A percentile compares a stretch with the other conserved stretches of the same genome.
Evolutionary conservation across 2,329 filamentous ascomycete genomes (phyloP).

Genomic region (Hypoxylon sp.): DNA sequence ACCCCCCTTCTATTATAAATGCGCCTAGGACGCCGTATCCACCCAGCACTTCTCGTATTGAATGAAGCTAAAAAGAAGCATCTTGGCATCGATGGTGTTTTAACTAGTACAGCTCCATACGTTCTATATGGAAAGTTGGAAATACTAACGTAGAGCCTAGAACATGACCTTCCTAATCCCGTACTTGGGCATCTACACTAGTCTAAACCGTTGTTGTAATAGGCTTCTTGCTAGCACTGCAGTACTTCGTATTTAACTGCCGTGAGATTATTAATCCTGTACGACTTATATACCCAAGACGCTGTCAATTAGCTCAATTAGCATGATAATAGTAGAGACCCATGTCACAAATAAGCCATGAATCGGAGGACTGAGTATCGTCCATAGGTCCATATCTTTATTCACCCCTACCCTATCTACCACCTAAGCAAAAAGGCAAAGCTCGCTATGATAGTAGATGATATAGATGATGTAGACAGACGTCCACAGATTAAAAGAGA

Average conservation of each 20-base stretch:
- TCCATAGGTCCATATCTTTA: slow-evolving; percentile 7
- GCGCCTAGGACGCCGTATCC: no score
- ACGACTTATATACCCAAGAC: background rate
- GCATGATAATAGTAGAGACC: background rate
- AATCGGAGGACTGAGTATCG: background rate
- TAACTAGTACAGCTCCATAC: background rate
- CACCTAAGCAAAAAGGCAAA: slow-evolving; percentile 8
- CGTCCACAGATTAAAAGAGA: background rate
- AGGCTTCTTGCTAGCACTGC: background rate
- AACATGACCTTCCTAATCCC: background rate
- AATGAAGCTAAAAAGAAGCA: background rate
- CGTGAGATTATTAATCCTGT: background rate
- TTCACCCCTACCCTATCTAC: no score
- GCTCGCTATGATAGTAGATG: slow-evolving; percentile 27
- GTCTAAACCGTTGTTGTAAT: background rate
- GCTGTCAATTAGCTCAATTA: background rate
- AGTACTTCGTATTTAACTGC: background rate
- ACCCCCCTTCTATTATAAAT: no score
- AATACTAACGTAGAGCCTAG: background rate
- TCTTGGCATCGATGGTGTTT: background rate
- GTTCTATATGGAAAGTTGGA: background rate
- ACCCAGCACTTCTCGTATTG: background rate
- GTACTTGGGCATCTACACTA: background rate
- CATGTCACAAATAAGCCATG: background rate
- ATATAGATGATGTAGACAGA: slow-evolving; percentile 9